Evolutionary conservation across 768 basidiomycete species (phyloP), one percentile per base, ranked within the genome.

Genomic region (Floccularia luteovirens): DNA sequence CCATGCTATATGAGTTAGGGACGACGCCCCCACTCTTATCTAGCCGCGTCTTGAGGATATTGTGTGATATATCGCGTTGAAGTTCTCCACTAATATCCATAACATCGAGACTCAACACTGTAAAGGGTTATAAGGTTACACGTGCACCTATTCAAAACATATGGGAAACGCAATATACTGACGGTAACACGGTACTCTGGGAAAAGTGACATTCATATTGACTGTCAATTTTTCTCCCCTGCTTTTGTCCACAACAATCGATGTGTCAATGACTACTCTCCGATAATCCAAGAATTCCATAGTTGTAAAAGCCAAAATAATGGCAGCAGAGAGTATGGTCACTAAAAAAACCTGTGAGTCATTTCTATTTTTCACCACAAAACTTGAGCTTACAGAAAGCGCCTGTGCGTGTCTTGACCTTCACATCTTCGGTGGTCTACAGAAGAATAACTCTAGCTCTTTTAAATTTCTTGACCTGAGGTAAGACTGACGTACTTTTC

Each of bases 41-140:
- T 22, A 97, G 63, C 11, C 96, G 78, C 10, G 77, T 82, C 60
- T 97, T 97, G 41, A 82, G 52, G 41, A 98, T 74, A 52, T 90
- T 90, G 59, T 97, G 93, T 5, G 90, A 76, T 36, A 97, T 57
- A 54, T 97, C 90, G 43, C 84, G 74, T 58, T 97, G 94, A 21
- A 85, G 79, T 68, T 97, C 96, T 20, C 96, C 96, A 43, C 87
- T 90, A 43, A 99, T 96, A 55, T 99, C 96, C 89, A 97, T 93
- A 38, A 98, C 80, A 61, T 99, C 96, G 39, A 98, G 64, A 57
- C 90, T 93, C 39, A 99, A 74, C 34, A 99, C 94, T 99, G 16
- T 14, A 30, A 52, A 16, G 34, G 13, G 5, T 46, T 40, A 43
- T 50, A 28, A 21, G 7, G 22, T 46, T 39, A 43, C 31, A 21